Conservation (phyloP, 495 filamentous ascomycete genomes). For the Penicillium bovifimosum region DNA sequence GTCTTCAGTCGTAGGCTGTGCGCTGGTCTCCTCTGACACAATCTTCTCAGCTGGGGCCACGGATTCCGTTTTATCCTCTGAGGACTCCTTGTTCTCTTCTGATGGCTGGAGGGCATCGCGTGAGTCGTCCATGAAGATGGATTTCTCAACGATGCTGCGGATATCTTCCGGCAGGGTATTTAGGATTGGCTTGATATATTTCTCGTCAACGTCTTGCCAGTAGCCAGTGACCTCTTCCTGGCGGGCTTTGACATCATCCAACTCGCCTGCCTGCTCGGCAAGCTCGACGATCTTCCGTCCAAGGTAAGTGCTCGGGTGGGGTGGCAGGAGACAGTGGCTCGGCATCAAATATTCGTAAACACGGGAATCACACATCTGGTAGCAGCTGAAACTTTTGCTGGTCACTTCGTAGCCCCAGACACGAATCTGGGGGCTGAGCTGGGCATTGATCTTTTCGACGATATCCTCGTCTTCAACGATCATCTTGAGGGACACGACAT, state of each 20-base stretch:
- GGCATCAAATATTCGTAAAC: slow-evolving; percentile 97
- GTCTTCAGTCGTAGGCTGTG: slow-evolving; percentile 8
- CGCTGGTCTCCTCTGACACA: slow-evolving; percentile 5
- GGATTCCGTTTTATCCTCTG: slow-evolving; percentile 4
- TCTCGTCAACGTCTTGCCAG: slow-evolving; percentile 75
- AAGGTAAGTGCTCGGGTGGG: slow-evolving; percentile 79
- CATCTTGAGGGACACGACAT: slow-evolving; percentile 90
- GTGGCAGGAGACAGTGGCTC: slow-evolving; percentile 82
- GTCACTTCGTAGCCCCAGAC: slow-evolving; percentile 89
- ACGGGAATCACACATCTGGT: slow-evolving; percentile 85
- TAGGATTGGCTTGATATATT: slow-evolving; percentile 68
- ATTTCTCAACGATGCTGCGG: slow-evolving; percentile 35
- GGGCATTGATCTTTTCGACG: slow-evolving; percentile 81
- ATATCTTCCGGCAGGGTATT: slow-evolving; percentile 46
- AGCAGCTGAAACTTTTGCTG: slow-evolving; percentile 80
- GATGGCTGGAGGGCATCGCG: slow-evolving; percentile 11
- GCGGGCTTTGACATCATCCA: slow-evolving; percentile 58
- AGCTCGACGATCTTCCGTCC: slow-evolving; percentile 70
- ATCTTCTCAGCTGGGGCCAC: slow-evolving; percentile 7
- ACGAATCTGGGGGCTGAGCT: slow-evolving; percentile 80
- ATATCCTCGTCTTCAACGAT: slow-evolving; percentile 88
- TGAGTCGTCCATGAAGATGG: slow-evolving; percentile 30
- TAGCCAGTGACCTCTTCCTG: slow-evolving; percentile 74
- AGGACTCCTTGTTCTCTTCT: slow-evolving; percentile 5
- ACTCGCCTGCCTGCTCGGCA: slow-evolving; percentile 63